Evolutionary conservation across 345 rosid genomes (phyloP), one percentile per base, ranked within the genome.

Genomic region (Salix caprea): DNA sequence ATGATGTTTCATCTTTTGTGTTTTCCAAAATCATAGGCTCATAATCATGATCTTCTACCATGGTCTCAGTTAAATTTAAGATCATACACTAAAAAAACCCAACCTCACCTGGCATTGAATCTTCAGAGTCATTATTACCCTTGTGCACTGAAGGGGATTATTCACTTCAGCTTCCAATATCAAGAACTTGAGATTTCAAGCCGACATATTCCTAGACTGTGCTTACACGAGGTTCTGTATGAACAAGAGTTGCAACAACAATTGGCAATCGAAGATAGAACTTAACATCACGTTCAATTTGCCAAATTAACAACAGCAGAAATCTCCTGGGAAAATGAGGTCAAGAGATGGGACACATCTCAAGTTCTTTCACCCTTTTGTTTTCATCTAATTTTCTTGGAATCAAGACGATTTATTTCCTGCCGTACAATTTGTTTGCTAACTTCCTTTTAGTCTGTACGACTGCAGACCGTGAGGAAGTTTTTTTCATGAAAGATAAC

Each of bases 51-150:
- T 85, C 88, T 64, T 83, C 89, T 61, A 80, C 79, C 77, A 79
- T 60, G 19, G 81, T 80, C 76, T 91, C 92, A 62, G 78, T 54
- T 85, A 92, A 78, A 69, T 85, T 84, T 84, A 92, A 74, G 34
- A 91, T 93, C 90, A 87, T 86, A 74, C 80, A 76, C 88, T 90
- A 96, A 4, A 92, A 92, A 77, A 79, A 82, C 77, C 91, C 97
- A 62, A 90, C 69, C 70, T 74, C 90, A 24, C 80, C 77, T 1
- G 82, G 54, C 11, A 67, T 16, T 42, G 37, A 68, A 52, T 76
- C 73, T 23, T 78, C 72, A 67, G 4, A 26, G 19, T 62, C 26
- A 36, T 40, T 69, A 76, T 78, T 42, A 62, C 76, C 74, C 39
- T 34, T 32, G 28, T 32, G 78, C 30, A 24, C 16, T 77, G 77